Conservation (phyloP, 768 basidiomycete species). For the Melanogaster broomeanus region DNA sequence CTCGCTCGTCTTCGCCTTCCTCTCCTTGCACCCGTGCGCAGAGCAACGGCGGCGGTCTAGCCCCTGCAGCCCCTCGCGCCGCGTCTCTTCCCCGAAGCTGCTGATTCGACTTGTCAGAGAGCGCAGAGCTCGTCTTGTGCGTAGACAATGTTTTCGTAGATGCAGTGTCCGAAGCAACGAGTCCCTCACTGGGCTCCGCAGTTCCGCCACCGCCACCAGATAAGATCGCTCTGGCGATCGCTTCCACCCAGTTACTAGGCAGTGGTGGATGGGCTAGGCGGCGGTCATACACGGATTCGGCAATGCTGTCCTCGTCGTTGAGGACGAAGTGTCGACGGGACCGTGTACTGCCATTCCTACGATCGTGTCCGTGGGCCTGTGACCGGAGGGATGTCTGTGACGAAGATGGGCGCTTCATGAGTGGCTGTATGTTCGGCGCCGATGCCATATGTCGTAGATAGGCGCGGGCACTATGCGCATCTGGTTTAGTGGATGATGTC, state of each 20-base stretch:
- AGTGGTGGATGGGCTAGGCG: slow-evolving; percentile 48
- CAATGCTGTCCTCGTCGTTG: slow-evolving; percentile 33
- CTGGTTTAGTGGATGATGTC: slow-evolving; percentile 20
- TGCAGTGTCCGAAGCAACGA: slow-evolving; percentile 34
- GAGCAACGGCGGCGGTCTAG: slow-evolving; percentile 35
- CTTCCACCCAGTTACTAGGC: slow-evolving; percentile 70
- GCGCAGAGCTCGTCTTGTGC: slow-evolving; percentile 21
- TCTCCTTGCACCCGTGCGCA: slow-evolving; percentile 35
- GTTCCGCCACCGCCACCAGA: slow-evolving; percentile 42
- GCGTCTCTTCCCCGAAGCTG: slow-evolving; percentile 15
- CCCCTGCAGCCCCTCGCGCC: neutral
- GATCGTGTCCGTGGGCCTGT: slow-evolving; percentile 19
- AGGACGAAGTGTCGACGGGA: slow-evolving; percentile 29
- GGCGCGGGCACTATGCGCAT: slow-evolving; percentile 54
- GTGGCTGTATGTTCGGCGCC: slow-evolving; percentile 44
- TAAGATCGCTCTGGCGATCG: slow-evolving; percentile 66
- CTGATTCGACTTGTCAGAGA: slow-evolving; percentile 28
- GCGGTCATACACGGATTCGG: slow-evolving; percentile 18
- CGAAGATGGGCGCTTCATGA: slow-evolving; percentile 32
- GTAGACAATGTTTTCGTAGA: slow-evolving; percentile 23
- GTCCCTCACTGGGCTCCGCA: slow-evolving; percentile 14
- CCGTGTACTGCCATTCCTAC: slow-evolving; percentile 35
- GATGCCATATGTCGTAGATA: slow-evolving; percentile 80
- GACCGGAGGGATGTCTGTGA: slow-evolving; percentile 36
- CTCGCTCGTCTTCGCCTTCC: slow-evolving; percentile 26